These are phyloP conservation scores for Vanderwaltozyma polyspora DNA, from an alignment of 805 yeast species.

Conservation along the genomic window DNA sequence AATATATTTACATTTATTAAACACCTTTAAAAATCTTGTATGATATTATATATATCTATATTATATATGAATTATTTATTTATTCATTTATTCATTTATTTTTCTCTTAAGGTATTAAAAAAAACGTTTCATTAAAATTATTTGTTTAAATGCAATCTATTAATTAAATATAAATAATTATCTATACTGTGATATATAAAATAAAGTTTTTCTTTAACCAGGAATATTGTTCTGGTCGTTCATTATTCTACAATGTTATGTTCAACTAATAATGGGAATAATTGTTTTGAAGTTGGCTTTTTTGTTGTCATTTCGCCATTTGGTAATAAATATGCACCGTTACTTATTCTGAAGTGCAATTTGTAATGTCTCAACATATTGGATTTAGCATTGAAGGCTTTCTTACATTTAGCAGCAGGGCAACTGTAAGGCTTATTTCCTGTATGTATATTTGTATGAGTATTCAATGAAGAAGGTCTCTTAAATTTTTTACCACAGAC, in stretches of 20 bases:
- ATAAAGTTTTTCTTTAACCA: too few relatives aligned
- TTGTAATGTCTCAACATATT: conserved; percentile 24
- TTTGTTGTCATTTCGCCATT: conserved; percentile 9
- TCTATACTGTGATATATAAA: too few relatives aligned
- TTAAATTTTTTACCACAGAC: conserved; percentile 69
- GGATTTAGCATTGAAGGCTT: conserved; percentile 38
- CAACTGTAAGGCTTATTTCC: conserved; percentile 83
- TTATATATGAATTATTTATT: too few relatives aligned
- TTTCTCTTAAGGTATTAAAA: too few relatives aligned
- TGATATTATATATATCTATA: too few relatives aligned
- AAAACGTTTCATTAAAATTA: too few relatives aligned
- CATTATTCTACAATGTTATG: too few relatives aligned
- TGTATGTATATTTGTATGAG: conserved; percentile 74
- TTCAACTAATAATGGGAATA: conserved; percentile 3
- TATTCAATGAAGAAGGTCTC: conserved; percentile 76
- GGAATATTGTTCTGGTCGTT: too few relatives aligned
- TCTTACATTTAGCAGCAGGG: conserved; percentile 43
- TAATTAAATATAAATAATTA: background rate
- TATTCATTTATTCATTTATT: too few relatives aligned
- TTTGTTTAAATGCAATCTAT: background rate
- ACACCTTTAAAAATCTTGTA: too few relatives aligned
- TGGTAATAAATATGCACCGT: conserved; percentile 11
- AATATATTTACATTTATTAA: too few relatives aligned
- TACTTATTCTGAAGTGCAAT: conserved; percentile 13
- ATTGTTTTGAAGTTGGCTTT: conserved; percentile 12